These are phyloP conservation scores for Coprinopsis strossmayeri DNA, from an alignment of 768 basidiomycete species.

Conservation along the genomic window DNA sequence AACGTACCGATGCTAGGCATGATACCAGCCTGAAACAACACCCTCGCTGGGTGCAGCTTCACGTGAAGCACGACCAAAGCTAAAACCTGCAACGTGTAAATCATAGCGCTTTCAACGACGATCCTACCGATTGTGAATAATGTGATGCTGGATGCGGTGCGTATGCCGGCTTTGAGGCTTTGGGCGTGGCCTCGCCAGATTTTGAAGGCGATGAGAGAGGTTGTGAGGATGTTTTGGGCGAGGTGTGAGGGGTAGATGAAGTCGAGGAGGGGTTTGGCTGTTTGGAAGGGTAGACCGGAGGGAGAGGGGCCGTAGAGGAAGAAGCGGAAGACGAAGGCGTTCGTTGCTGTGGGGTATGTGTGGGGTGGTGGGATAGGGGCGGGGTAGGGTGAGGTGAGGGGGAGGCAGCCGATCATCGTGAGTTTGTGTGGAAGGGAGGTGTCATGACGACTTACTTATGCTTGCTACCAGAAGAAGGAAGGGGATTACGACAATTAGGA, in stretches of 20 bases:
- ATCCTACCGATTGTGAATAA: conserved; percentile 17
- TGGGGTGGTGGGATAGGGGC: not conserved
- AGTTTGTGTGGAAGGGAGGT: not conserved
- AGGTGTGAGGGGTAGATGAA: conserved; percentile 22
- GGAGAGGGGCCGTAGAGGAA: conserved; percentile 13
- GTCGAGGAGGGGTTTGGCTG: conserved; percentile 13
- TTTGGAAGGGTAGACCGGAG: not conserved
- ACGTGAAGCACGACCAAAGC: conserved; percentile 22
- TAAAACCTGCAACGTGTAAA: conserved; percentile 23
- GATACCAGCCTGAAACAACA: conserved; percentile 22
- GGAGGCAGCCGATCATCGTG: not conserved
- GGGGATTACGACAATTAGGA: conserved; percentile 17
- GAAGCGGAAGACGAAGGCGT: conserved; percentile 18
- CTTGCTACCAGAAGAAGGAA: conserved; percentile 15
- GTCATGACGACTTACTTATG: conserved; percentile 16
- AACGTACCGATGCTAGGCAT: conserved; percentile 23
- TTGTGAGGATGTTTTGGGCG: conserved; percentile 22
- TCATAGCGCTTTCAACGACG: conserved; percentile 25
- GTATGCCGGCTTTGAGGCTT: conserved; percentile 16
- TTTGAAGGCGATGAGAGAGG: conserved; percentile 20
- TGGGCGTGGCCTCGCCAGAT: conserved; percentile 20
- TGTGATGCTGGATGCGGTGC: conserved; percentile 8
- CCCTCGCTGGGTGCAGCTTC: conserved; percentile 17
- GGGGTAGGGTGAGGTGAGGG: not conserved
- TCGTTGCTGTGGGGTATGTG: conserved; percentile 14